Conservation (phyloP, 768 basidiomycete genomes). For the Panaeolus papilionaceus region DNA sequence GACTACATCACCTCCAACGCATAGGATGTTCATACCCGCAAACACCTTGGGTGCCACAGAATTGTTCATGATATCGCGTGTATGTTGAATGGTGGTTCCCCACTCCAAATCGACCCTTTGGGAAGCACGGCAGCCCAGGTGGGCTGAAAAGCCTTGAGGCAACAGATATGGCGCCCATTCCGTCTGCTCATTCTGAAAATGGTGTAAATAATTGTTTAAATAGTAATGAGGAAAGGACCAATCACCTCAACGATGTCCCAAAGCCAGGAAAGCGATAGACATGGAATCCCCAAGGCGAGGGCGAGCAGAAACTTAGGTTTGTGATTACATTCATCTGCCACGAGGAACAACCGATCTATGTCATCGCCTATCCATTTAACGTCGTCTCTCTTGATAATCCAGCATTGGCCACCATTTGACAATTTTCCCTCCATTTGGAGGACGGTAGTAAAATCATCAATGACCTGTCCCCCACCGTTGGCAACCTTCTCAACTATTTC, state of each 20-base stretch:
- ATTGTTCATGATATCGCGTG: conserved; percentile 66
- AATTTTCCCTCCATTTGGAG: conserved; percentile 62
- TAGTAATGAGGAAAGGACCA: conserved; percentile 23
- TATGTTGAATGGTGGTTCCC: conserved; percentile 54
- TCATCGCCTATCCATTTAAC: conserved; percentile 52
- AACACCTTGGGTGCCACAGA: conserved; percentile 65
- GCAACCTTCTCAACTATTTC: conserved; percentile 49
- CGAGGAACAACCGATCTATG: conserved; percentile 63
- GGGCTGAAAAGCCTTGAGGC: conserved; percentile 60
- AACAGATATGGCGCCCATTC: conserved; percentile 72
- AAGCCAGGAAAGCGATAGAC: conserved; percentile 67
- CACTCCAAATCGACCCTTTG: conserved; percentile 57
- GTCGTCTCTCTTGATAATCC: conserved; percentile 57
- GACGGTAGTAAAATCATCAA: conserved; percentile 68
- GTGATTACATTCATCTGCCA: conserved; percentile 68
- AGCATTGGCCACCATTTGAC: conserved; percentile 49
- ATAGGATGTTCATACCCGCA: conserved; percentile 58
- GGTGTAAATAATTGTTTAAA: background rate
- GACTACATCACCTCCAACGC: conserved; percentile 62
- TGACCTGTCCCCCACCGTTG: conserved; percentile 57
- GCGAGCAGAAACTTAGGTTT: conserved; percentile 86
- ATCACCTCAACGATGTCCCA: conserved; percentile 41
- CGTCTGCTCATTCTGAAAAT: conserved; percentile 40
- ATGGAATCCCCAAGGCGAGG: conserved; percentile 87
- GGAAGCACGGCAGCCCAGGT: conserved; percentile 40